Evolutionary conservation across 2,329 filamentous ascomycete genomes (phyloP), one percentile per base, ranked within the genome.

Genomic region (Aspergillus brunneoviolaceus): DNA sequence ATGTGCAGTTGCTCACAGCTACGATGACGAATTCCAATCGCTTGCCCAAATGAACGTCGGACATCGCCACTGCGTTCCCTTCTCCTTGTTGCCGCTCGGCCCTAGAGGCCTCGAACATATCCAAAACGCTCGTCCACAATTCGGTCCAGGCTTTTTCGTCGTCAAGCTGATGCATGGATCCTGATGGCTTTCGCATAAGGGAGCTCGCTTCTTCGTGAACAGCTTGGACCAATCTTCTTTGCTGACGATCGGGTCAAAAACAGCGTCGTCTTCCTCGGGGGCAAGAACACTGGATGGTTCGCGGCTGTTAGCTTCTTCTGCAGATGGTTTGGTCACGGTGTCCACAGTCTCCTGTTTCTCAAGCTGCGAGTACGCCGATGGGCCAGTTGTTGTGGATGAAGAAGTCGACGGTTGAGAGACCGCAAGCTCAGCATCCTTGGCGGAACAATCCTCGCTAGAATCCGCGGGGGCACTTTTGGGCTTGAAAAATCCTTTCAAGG

Each of bases 101-200:
- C 92, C 94, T 2, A 98, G 78, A 4, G 95, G 95, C 82, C 94
- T 77, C 72, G 84, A 74, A 70, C 87, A 89, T 69, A 88, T 87
- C 85, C 85, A 89, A 70, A 89, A 89, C 9, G 82, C 82, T 27
- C 87, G 77, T 0, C 87, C 87, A 64, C 83, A 88, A 70, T 98
- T 99, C 63, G 91, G 79, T 1, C 95, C 95, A 0, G 91, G 83
- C 72, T 98, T 98, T 79, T 94, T 97, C 1, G 93, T 96, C 19
- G 88, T 84, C 55, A 94, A 79, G 65, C 84, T 91, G 64, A 92
- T 90, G 75, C 95, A 98, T 2, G 91, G 89, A 68, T 98, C 93
- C 56, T 87, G 82, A 71, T 99, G 95, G 51, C 79, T 78, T 67
- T 97, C 92, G 72, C 95, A 99, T 59, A 84, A 85, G 1, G 95